phyloP scores from a whole-genome alignment of 257 asterid genomes.

The Hygrophila difformis region DNA sequence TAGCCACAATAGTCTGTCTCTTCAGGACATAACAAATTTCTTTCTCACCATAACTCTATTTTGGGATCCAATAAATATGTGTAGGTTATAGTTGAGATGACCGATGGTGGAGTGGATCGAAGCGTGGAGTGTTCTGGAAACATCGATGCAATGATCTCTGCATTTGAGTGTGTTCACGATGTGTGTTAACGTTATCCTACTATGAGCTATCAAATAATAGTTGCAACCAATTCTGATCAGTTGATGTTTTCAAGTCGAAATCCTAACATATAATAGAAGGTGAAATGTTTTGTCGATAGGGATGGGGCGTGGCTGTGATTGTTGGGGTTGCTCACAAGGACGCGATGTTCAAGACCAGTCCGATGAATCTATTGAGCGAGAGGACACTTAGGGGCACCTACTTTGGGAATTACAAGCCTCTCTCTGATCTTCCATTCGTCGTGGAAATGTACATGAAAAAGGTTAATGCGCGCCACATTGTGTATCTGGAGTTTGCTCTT shows the following conservation, averaged over 20 bases:
- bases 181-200: slow-evolving; percentile 31
- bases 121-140: slow-evolving; percentile 78
- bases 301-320: slow-evolving; percentile 84
- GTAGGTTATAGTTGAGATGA: slow-evolving; percentile 59
- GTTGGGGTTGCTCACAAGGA: slow-evolving; percentile 67
- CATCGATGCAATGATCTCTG: too few species aligned
- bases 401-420: slow-evolving; percentile 71
- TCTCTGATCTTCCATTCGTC: slow-evolving; percentile 47
- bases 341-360: slow-evolving; percentile 49
- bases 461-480: too few species aligned
- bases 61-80: too few species aligned
- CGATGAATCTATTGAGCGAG: slow-evolving; percentile 53
- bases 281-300: slow-evolving; percentile 18
- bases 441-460: slow-evolving; percentile 71
- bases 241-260: too few species aligned
- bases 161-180: too few species aligned
- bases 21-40: too few species aligned
- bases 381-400: slow-evolving; percentile 68
- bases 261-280: too few species aligned
- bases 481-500: too few species aligned
- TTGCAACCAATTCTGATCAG: too few species aligned
- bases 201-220: too few species aligned
- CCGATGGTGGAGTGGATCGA: slow-evolving; percentile 76
- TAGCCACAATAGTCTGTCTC: too few species aligned
- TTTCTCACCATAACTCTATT: too few species aligned